Base-by-base conservation (phyloP, 2,329 filamentous ascomycete species). In the Fusarium ramigenum region DNA sequence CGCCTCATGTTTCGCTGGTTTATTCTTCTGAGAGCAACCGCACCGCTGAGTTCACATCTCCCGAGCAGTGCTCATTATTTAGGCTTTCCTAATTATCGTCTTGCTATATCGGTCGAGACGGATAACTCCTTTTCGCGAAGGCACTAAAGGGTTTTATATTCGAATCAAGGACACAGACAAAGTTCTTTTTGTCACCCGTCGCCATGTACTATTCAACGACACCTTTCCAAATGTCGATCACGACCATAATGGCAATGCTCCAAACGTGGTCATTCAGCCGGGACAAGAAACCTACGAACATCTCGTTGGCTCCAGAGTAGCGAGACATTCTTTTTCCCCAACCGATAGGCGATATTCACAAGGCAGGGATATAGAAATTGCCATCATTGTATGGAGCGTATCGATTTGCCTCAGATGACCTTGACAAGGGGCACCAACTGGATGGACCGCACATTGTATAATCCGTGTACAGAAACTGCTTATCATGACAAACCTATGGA, bases 341-440 rank as follows among this genome's bases (percentile, higher is more conserved):
- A 4, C 8, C 15, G 7, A 49, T 7, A 18, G 15, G 28, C 4
- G 9, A 7, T 50, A 9, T 2, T 50, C 4, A 5, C 16, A 23
- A 18, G 21, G 28, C 2, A 0, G 5, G 0, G 3, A 21, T 32
- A 3, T 18, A 3, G 7, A 18, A n/a, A 16, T n/a, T 9, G 21
- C 10, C 15, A 49, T 49, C 15, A 4, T 12, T 3, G 28, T 18
- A 18, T 49, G 21, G 28, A 23, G 21, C 3, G 8, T 23, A 49
- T 32, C 15, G 9, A 7, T 4, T 18, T 49, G 15, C 46, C 5
- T 18, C 21, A 9, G 15, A n/a, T 49, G 46, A 28, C 3, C 46
- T n/a, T 1, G 28, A 30, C 21, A 7, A n/a, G 28, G 19, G 7
- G n/a, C 19, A 16, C 21, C 14, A 16, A n/a, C 19, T 30, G 18